Base-by-base conservation (phyloP, 768 basidiomycete species). In the Melanogaster broomeanus region DNA sequence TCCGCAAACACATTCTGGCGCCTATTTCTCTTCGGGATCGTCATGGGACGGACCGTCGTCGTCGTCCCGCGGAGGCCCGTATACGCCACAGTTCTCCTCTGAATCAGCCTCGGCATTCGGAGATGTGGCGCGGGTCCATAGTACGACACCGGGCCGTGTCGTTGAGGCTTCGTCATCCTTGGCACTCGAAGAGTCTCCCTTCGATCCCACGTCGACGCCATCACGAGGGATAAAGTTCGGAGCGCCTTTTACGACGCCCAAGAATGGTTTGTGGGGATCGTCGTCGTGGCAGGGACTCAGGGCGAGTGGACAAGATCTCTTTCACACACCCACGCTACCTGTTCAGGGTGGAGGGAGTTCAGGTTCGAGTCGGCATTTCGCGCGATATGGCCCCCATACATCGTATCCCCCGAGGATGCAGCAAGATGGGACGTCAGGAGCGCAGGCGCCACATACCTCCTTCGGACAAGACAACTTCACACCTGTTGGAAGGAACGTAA, bases 131-230 rank as follows among this genome's bases (percentile, higher is more conserved):
- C 72, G 71, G 28, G 66, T 77, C 42, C 76, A 77, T 58, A 63
- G 66, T 1, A 48, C 52, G 24, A 74, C 74, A 8, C 76, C 78
- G 19, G 60, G 72, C 30, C 61, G 70, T 27, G 70, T 67, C 27
- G 64, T 69, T 42, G 76, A 77, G 35, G 42, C 53, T 4, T 37
- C 42, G 24, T 42, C 51, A 33, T 48, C 52, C 16, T 67, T 56
- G 42, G 31, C 50, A 4, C 67, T 68, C 19, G 82, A 85, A 16
- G 82, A 82, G 37, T 72, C 76, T 6, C 80, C 83, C 1, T 92
- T 90, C 61, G 88, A 92, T 65, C 88, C 88, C 6, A 83, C 84
- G 22, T 86, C 87, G 18, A 90, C 89, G 9, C 89, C 89, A 4
- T 90, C 89, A n/a, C 75, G 89, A 39, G 87, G 88, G 4, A 83